Conservation (phyloP, 257 asterid genomes). For the Osmanthus fragrans region DNA sequence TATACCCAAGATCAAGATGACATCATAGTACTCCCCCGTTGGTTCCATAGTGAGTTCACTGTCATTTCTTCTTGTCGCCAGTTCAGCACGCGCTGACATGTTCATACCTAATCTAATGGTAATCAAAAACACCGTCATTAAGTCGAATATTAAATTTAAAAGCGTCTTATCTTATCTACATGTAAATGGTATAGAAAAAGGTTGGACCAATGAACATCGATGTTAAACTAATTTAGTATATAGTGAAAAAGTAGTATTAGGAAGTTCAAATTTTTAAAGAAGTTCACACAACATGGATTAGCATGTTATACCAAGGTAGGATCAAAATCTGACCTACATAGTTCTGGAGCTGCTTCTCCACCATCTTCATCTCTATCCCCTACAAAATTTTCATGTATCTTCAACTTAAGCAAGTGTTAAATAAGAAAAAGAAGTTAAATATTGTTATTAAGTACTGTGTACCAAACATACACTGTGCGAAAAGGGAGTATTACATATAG, state of each 20-base stretch:
- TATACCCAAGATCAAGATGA: conserved; percentile 34
- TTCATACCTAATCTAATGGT: conserved; percentile 23
- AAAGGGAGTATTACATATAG: background rate
- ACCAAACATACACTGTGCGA: background rate
- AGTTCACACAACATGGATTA: background rate
- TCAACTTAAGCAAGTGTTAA: background rate
- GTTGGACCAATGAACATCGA: too few relatives aligned
- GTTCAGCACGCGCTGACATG: conserved; percentile 36
- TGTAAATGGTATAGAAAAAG: background rate
- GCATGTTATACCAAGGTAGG: background rate
- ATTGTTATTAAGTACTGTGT: background rate
- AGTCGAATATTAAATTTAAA: background rate
- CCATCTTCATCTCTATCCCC: background rate
- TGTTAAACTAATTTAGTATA: background rate
- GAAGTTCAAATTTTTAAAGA: background rate
- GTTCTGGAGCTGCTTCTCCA: background rate
- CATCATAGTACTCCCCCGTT: conserved; percentile 37
- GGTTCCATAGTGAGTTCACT: conserved; percentile 34
- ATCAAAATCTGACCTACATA: conserved; percentile 4
- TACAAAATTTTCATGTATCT: background rate
- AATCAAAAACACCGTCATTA: background rate
- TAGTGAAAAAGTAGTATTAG: background rate
- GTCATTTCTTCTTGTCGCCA: conserved; percentile 31
- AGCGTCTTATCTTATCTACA: background rate
- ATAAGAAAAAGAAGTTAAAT: background rate